Base-by-base conservation (phyloP, 1,284 basidiomycete genomes). In the Cutaneotrichosporon mucoides region DNA sequence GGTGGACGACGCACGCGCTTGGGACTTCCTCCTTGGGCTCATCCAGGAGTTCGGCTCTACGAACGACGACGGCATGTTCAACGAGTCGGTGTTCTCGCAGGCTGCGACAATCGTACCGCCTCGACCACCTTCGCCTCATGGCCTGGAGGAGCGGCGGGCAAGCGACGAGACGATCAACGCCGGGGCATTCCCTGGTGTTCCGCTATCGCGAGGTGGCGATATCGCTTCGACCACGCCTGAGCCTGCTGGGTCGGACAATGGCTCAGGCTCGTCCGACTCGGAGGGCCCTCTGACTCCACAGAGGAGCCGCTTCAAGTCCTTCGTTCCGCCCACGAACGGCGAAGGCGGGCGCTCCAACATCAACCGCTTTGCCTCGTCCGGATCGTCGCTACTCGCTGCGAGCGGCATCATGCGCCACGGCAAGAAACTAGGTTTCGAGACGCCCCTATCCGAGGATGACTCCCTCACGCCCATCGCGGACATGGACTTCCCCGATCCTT, bases 21-120 rank as follows among this genome's bases (percentile, higher is more conserved):
- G 90, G 90, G 67, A 84, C 12, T 77, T 90, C 6, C 73, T 92
- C 11, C 81, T 80, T 11, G 83, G 83, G 6, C 79, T 87, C 2
- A 76, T 90, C 16, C 80, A 75, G 40, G 75, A 76, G 61, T 74
- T 75, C 47, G 57, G 53, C 2, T 55, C 60, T 9, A 8, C 61
- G 2, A 57, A 59, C 16, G 44, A 43, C 15, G 55, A 49, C 3
- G 24, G 24, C 2, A 45, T 62, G 4, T 72, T 71, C 60, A 68
- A 71, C 55, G 70, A 73, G 54, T 62, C 55, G 1, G 59, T 65
- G 11, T 63, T 65, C 49, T 40, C 52, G 11, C 56, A 56, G 8
- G 10, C 53, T 4, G 16, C 43, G n/a, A 38, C 37, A 1, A 36
- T n/a, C 15, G 33, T 43, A 4, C 42, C 34, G 16, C 38, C 15